These are phyloP conservation scores for Tetrapisispora taiwanensis DNA, from an alignment of 805 yeast species.

Conservation along the genomic window DNA sequence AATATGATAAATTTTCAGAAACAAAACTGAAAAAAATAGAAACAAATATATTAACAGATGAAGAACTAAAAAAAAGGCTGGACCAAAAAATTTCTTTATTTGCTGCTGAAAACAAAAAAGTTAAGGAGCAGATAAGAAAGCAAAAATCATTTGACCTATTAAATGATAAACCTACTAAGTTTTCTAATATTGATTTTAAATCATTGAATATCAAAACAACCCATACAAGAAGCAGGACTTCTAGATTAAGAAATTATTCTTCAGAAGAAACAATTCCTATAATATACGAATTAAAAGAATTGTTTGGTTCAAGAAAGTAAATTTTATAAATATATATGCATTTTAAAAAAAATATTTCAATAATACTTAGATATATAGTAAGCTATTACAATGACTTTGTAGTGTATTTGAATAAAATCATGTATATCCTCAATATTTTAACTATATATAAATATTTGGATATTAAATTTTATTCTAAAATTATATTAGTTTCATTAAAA, in stretches of 20 bases:
- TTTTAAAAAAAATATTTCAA: not conserved
- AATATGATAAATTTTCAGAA: too few relatives aligned
- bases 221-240: conserved; percentile 15
- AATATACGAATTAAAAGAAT: conserved; percentile 21
- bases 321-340: not conserved
- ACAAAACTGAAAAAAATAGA: too few relatives aligned
- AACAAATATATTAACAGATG: conserved; percentile 14
- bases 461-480: not conserved
- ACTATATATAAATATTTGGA: too few relatives aligned
- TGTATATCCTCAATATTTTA: too few relatives aligned
- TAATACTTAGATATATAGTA: not conserved
- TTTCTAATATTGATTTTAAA: not conserved
- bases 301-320: conserved; percentile 7
- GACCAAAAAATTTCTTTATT: conserved; percentile 21
- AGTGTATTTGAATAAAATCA: too few relatives aligned
- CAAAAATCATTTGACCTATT: conserved; percentile 25
- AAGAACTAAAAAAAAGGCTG: conserved; percentile 20
- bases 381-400: not conserved
- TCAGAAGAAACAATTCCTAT: conserved; percentile 28
- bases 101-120: conserved; percentile 24
- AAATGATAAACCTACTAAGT: conserved; percentile 1
- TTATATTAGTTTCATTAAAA: conserved; percentile 17
- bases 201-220: not conserved
- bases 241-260: conserved; percentile 6
- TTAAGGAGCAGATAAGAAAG: conserved; percentile 21